Base-by-base conservation (phyloP, 106 monocot genomes). In the Platanthera guangdongensis region DNA sequence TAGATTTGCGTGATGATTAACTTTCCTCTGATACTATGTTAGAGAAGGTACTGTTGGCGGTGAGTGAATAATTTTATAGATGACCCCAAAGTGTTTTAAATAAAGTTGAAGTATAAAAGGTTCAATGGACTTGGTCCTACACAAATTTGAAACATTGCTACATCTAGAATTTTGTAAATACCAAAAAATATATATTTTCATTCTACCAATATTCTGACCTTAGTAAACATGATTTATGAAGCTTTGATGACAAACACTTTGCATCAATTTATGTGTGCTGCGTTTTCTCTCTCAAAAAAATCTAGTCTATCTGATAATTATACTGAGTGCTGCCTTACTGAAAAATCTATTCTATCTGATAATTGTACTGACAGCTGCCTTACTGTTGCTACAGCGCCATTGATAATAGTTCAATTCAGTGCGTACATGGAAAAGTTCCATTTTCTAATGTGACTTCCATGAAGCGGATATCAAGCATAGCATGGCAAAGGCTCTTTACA, bases 341-440 rank as follows among this genome's bases (percentile, higher is more conserved):
- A 72, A 72, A 48, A 72, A 72, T 8, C 5, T 63, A 8, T 16
- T 59, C n/a, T 18, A 16, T 12, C n/a, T 59, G 18, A n/a, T n/a
- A 59, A 6, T 12, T 13, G 14, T 21, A 9, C 72, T 81, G 12
- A 57, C 46, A 6, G 28, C 51, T 74, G 45, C 70, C 9, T 7
- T 60, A 59, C 48, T 82, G 25, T 81, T 82, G 49, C 73, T 83
- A 69, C 88, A 93, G 93, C 55, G 82, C 71, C 51, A 62, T 92
- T 80, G 94, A 97, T 80, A 97, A 97, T 63, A 85, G 78, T 39
- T 50, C 77, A 76, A 85, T 97, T 82, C 89, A 86, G 57, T 97
- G 97, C 57, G 50, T 64, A 68, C 97, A 97, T 84, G 97, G 89
- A 79, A 93, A 94, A 82, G 84, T 89, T 78, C 85, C 94, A 49